Percentiles rank a stretch among this genome's conserved stretches.
Evolutionary conservation across 139 green algal species (phyloP).

Genomic region (Tetradesmus obliquus): DNA sequence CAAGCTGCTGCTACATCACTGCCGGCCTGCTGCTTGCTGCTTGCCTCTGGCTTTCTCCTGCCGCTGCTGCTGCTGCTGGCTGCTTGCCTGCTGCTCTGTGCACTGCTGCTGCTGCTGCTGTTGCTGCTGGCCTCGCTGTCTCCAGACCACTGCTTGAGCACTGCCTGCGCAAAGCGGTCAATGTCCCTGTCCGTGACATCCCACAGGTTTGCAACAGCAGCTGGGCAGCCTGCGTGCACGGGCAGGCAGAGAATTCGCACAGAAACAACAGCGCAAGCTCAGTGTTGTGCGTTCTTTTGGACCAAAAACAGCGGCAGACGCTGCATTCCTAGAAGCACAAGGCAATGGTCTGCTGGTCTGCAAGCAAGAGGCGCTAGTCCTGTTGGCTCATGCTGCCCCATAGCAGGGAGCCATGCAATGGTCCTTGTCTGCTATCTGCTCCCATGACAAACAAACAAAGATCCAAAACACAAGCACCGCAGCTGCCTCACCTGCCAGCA

Average conservation of each 20-base stretch:
- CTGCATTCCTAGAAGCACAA: no score
- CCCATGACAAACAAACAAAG: no score
- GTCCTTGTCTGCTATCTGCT: no score
- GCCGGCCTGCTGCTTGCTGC: neutral
- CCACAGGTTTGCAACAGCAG: slow-evolving; percentile 92
- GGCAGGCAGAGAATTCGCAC: neutral
- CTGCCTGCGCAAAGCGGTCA: slow-evolving; percentile 81
- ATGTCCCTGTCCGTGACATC: slow-evolving; percentile 98
- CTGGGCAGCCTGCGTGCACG: slow-evolving; percentile 77
- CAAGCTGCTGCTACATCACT: no score
- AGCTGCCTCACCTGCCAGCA: slow-evolving; percentile 71
- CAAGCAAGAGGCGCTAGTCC: no score
- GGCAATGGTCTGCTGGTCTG: no score
- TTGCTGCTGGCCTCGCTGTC: neutral
- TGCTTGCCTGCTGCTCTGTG: neutral
- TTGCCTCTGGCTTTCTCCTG: neutral
- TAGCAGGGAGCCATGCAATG: no score
- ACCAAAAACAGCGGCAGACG: neutral
- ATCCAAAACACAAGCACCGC: neutral
- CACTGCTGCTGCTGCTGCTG: neutral
- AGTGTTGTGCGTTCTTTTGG: neutral
- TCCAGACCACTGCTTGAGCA: slow-evolving; percentile 59
- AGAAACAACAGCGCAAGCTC: neutral
- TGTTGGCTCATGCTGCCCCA: no score
- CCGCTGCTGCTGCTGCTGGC: neutral